Base-by-base conservation (phyloP, 1,284 basidiomycete species). In the Apiotrichum laibachii region DNA sequence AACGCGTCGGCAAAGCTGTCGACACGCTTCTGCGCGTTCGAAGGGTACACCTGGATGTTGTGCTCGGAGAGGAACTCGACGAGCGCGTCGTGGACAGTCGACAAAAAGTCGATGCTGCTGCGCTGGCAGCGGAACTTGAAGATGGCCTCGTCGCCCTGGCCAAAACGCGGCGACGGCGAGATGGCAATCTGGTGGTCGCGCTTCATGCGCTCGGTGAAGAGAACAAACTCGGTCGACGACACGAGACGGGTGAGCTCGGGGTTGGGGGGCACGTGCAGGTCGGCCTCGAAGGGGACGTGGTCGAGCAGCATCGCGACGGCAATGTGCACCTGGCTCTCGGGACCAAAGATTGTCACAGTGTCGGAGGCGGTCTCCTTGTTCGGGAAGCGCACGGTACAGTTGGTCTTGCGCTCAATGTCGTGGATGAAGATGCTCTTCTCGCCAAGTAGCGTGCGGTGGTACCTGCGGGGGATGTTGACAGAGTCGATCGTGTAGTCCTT, bases 371-470 rank as follows among this genome's bases (percentile, higher is more conserved):
- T 87, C 81, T 97, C 94, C 77, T 93, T 94, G 79, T 94, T 91
- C 5, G 95, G 94, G 83, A 98, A 98, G 51, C 90, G 88, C 48
- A 99, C 88, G 45, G 85, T 85, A 50, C 91, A 97, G 75, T 94
- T 96, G 16, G 94, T 98, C 83, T 97, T 98, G 57, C 85, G 84
- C 80, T 98, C 93, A 68, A 98, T 97, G 75, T 99, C 94, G 70
- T 88, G 92, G 62, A 98, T 92, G 77, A 98, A 97, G 68, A 97
- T 94, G 70, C 86, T 88, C 81, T 97, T 97, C 79, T 98, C 94
- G 61, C 94, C 94, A 15, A 98, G 82, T 12, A 99, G 81, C 21
- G 90, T 94, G 60, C 95, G 88, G 72, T 99, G 95, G 80, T 98
- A 96, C 63, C 91, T 86, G 56, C 94, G 85, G 61, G 94, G 92